Percentiles rank a stretch among this genome's conserved stretches.
Evolutionary conservation across 805 yeast species (phyloP).

Genomic region (Metahyphopichia silvanorum): DNA sequence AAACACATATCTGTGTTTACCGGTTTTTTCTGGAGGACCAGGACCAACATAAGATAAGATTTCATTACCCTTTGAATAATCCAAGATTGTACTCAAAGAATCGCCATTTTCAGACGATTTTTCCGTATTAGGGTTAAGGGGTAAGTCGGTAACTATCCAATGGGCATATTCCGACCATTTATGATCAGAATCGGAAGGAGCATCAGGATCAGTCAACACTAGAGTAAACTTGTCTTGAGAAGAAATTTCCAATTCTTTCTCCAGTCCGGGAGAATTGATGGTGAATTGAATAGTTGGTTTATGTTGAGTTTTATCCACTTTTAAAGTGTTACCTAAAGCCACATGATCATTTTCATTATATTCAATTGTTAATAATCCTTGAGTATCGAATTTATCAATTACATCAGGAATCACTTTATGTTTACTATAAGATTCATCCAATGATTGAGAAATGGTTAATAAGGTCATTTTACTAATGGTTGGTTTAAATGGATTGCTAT

Average conservation of each 20-base stretch:
- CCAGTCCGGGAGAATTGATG: slow-evolving; percentile 44
- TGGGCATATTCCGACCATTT: slow-evolving; percentile 90
- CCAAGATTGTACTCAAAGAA: slow-evolving; percentile 28
- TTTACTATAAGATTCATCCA: slow-evolving; percentile 48
- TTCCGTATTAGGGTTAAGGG: slow-evolving; percentile 32
- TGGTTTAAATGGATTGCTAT: too few species aligned
- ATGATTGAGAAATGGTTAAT: slow-evolving; percentile 52
- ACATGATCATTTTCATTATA: slow-evolving; percentile 59
- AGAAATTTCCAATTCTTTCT: slow-evolving; percentile 39
- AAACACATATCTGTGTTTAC: slow-evolving; percentile 84
- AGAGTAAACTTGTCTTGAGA: slow-evolving; percentile 60
- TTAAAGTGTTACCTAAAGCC: slow-evolving; percentile 73
- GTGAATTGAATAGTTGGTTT: slow-evolving; percentile 67
- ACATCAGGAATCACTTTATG: slow-evolving; percentile 54
- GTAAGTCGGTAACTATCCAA: slow-evolving; percentile 58
- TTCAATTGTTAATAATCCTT: slow-evolving; percentile 60
- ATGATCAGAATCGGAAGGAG: slow-evolving; percentile 78
- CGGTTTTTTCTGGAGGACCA: slow-evolving; percentile 85
- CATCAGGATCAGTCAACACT: slow-evolving; percentile 90
- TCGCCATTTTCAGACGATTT: slow-evolving; percentile 22
- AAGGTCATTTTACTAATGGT: slow-evolving; percentile 42
- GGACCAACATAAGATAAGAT: slow-evolving; percentile 72
- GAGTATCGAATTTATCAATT: slow-evolving; percentile 45
- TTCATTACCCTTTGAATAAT: slow-evolving; percentile 34
- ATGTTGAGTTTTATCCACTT: slow-evolving; percentile 63